phyloP scores from a whole-genome alignment of 164 flowering plant species.

The Dillenia turbinata region DNA sequence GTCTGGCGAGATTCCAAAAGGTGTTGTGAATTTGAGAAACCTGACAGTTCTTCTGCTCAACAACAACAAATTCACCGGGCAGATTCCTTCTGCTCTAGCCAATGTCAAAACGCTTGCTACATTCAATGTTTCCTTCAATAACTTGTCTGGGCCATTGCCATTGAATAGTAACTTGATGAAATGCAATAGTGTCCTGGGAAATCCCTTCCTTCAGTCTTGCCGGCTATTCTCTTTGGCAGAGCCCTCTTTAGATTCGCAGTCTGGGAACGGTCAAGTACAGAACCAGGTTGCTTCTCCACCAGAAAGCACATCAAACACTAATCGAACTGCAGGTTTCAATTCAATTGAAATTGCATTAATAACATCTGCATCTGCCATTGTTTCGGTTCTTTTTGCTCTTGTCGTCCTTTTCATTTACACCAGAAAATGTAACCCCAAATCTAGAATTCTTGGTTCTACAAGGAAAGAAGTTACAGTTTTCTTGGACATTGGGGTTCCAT shows the following conservation, averaged over 20 bases:
- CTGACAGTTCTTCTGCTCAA: conserved; percentile 56
- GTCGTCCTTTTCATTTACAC: conserved; percentile 62
- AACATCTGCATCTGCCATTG: conserved; percentile 78
- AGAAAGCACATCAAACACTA: conserved; percentile 11
- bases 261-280: conserved; percentile 22
- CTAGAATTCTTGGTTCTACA: conserved; percentile 39
- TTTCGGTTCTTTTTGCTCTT: conserved; percentile 72
- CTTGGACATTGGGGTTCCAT: conserved; percentile 59
- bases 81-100: conserved; percentile 58
- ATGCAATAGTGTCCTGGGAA: conserved; percentile 54
- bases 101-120: conserved; percentile 44
- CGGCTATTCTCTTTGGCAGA: conserved; percentile 26
- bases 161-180: conserved; percentile 34
- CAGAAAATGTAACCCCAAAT: conserved; percentile 55
- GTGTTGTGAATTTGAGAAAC: conserved; percentile 46
- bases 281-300: conserved; percentile 38
- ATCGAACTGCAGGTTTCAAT: conserved; percentile 33
- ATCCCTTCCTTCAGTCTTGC: conserved; percentile 52
- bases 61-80: conserved; percentile 65
- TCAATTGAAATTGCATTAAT: conserved; percentile 84
- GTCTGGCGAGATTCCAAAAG: conserved; percentile 62
- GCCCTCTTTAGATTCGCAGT: conserved; percentile 47
- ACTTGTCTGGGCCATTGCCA: conserved; percentile 71
- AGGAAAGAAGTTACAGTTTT: conserved; percentile 66
- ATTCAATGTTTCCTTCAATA: conserved; percentile 79